Conservation (phyloP, 352 stramenopile genomes). For the Globisporangium okanoganense region DNA sequence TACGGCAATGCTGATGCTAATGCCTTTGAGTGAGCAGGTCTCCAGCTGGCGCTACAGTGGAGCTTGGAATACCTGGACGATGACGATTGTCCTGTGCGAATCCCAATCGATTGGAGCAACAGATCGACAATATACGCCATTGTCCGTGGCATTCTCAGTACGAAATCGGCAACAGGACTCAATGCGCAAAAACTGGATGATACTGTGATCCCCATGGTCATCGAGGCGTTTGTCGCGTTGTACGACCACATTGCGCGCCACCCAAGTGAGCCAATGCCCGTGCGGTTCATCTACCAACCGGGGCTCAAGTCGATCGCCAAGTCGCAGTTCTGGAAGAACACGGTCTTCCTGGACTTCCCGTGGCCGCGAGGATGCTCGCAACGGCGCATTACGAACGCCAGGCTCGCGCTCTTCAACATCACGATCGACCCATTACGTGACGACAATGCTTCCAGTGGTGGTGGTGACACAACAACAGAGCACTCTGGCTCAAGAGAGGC, state of each 20-base stretch:
- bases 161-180: constrained; percentile 26
- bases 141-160: constrained; percentile 36
- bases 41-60: constrained; percentile 46
- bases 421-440: constrained; percentile 39
- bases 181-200: constrained; percentile 9
- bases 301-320: constrained; percentile 18
- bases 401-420: constrained; percentile 53
- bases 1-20: neutral
- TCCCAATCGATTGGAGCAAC: constrained; percentile 46
- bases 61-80: constrained; percentile 41
- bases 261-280: constrained; percentile 36
- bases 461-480: constrained; percentile 4
- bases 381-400: constrained; percentile 20
- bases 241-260: constrained; percentile 31
- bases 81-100: constrained; percentile 33
- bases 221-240: constrained; percentile 44
- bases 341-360: constrained; percentile 36
- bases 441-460: neutral
- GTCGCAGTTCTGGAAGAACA: constrained; percentile 40
- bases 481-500: neutral
- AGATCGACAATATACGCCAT: constrained; percentile 28
- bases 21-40: constrained; percentile 17
- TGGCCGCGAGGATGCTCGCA: constrained; percentile 23
- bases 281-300: constrained; percentile 38
- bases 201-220: constrained; percentile 30